Evolutionary conservation across 108 stramenopile genomes (phyloP).

Genomic region (Seminavis robusta): DNA sequence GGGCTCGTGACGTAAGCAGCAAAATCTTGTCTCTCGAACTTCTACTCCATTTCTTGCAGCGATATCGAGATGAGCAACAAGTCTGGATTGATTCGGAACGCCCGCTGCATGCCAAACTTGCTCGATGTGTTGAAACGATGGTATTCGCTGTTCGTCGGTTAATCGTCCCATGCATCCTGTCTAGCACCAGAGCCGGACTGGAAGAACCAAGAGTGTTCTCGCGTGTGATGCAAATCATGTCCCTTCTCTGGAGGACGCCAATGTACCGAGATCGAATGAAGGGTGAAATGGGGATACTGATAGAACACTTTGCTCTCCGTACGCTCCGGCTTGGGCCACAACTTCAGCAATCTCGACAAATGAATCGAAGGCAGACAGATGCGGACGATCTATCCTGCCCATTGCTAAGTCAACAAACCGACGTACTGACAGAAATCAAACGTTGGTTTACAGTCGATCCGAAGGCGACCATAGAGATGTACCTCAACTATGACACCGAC

Average conservation of each 20-base stretch:
- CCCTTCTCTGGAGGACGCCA: slow-evolving; percentile 65
- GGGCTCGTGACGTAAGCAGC: slow-evolving; percentile 75
- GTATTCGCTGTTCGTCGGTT: slow-evolving; percentile 78
- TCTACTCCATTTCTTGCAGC: slow-evolving; percentile 56
- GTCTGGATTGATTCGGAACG: not conserved
- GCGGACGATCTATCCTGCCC: slow-evolving; percentile 28
- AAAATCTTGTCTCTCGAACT: slow-evolving; percentile 80
- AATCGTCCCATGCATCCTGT: slow-evolving; percentile 75
- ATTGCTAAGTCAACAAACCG: slow-evolving; percentile 69
- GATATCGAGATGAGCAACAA: slow-evolving; percentile 29
- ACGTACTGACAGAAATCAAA: slow-evolving; percentile 64
- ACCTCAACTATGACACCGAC: slow-evolving; percentile 74
- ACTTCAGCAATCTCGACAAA: slow-evolving; percentile 30
- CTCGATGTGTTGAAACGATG: slow-evolving; percentile 48
- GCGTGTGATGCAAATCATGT: slow-evolving; percentile 63
- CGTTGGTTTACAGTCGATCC: slow-evolving; percentile 71
- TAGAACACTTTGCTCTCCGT: slow-evolving; percentile 77
- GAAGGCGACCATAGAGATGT: slow-evolving; percentile 59
- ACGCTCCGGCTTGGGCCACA: slow-evolving; percentile 76
- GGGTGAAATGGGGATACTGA: slow-evolving; percentile 78
- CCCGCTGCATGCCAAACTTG: not conserved
- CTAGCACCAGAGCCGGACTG: slow-evolving; percentile 67
- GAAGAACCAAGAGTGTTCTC: slow-evolving; percentile 69
- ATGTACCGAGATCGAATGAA: slow-evolving; percentile 67
- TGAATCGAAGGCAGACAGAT: slow-evolving; percentile 3